phyloP scores from a whole-genome alignment of 2,329 filamentous ascomycete genomes.

The Penicillium vulpinum region DNA sequence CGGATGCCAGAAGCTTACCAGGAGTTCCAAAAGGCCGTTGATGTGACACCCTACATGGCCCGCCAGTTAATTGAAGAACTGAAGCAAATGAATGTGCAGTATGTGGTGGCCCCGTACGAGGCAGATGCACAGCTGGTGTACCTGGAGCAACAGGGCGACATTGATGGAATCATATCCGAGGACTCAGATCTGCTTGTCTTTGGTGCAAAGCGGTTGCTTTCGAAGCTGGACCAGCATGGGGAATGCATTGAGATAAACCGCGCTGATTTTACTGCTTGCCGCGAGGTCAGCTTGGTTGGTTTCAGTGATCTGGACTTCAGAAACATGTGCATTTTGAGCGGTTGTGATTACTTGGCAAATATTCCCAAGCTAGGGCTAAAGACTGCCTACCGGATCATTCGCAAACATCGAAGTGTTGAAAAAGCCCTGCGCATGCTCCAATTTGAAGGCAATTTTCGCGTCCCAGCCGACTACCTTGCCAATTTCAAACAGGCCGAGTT shows the following conservation, averaged over 20 bases:
- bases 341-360: constrained; percentile 90
- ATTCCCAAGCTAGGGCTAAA: constrained; percentile 87
- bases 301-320: constrained; percentile 93
- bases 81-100: constrained; percentile 75
- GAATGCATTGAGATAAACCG: constrained; percentile 91
- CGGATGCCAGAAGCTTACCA: constrained; percentile 76
- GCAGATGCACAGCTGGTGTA: constrained; percentile 97
- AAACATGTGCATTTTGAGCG: constrained; percentile 93
- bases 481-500: constrained; percentile 83
- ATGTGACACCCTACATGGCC: constrained; percentile 96
- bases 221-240: constrained; percentile 91
- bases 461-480: constrained; percentile 79
- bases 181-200: constrained; percentile 97
- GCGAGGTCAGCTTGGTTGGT: constrained; percentile 82
- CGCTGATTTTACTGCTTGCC: constrained; percentile 81
- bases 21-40: constrained; percentile 91
- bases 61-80: constrained; percentile 86
- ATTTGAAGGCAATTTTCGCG: constrained; percentile 80
- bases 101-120: constrained; percentile 95
- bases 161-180: constrained; percentile 88
- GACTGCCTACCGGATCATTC: constrained; percentile 85
- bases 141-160: constrained; percentile 78
- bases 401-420: constrained; percentile 86
- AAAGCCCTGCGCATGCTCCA: constrained; percentile 77
- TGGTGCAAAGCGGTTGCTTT: constrained; percentile 83